Conservation (phyloP, 768 basidiomycete genomes). For the Lactarius hengduanensis region DNA sequence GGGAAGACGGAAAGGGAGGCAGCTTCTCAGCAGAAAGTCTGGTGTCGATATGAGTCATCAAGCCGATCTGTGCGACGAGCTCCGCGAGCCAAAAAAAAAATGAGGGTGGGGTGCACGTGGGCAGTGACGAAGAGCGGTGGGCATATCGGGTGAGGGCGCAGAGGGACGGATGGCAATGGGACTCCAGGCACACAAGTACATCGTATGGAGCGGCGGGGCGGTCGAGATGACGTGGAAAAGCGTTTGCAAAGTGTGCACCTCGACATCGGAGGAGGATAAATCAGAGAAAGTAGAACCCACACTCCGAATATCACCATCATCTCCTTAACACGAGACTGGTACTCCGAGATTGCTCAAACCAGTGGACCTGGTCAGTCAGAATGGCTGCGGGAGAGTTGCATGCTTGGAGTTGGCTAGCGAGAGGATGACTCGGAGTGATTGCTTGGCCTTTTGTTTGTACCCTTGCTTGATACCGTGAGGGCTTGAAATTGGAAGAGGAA, state of each 20-base stretch:
- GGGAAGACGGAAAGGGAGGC: background rate
- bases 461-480: constrained; percentile 30
- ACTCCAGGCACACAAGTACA: constrained; percentile 22
- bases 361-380: background rate
- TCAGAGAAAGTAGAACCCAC: background rate
- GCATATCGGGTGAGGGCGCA: constrained; percentile 29
- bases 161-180: background rate
- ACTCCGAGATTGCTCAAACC: background rate
- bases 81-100: too few species aligned
- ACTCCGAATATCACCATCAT: too few species aligned
- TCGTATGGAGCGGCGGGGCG: constrained; percentile 34
- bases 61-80: constrained; percentile 46
- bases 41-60: constrained; percentile 30
- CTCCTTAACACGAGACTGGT: too few species aligned
- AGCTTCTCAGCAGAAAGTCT: background rate
- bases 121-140: too few species aligned
- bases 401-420: background rate
- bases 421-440: background rate
- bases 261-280: background rate
- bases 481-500: constrained; percentile 40
- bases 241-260: constrained; percentile 30
- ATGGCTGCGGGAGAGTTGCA: background rate
- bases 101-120: too few species aligned
- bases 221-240: constrained; percentile 39
- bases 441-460: background rate